Conservation (phyloP, 345 rosid genomes). For the Erucastrum elatum region DNA sequence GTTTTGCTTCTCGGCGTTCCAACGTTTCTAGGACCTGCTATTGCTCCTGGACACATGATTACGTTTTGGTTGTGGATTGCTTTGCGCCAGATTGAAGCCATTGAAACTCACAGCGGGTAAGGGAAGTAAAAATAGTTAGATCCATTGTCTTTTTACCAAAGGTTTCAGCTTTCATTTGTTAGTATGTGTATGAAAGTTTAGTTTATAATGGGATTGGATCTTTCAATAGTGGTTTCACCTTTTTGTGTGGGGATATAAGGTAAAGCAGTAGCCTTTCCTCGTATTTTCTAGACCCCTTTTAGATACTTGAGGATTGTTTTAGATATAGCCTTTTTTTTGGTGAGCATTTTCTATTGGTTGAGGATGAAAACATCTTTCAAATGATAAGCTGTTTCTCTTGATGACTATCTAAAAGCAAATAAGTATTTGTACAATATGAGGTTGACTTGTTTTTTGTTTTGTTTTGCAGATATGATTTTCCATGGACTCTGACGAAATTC, state of each 20-base stretch:
- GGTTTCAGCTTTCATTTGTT: not conserved
- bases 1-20: slow-evolving; percentile 75
- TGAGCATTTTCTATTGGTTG: not conserved
- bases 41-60: slow-evolving; percentile 80
- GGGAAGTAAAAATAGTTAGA: not conserved
- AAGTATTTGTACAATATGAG: not conserved
- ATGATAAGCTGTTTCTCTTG: not conserved
- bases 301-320: slow-evolving; percentile 18
- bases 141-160: not conserved
- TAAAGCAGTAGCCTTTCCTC: slow-evolving; percentile 25
- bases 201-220: not conserved
- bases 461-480: slow-evolving; percentile 63
- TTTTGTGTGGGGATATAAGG: slow-evolving; percentile 18
- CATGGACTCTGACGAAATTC: slow-evolving; percentile 67
- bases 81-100: slow-evolving; percentile 80
- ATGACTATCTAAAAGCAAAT: not conserved
- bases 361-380: not conserved
- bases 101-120: slow-evolving; percentile 86
- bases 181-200: not conserved
- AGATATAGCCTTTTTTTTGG: not conserved
- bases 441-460: not conserved
- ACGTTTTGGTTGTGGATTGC: slow-evolving; percentile 86
- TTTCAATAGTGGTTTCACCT: slow-evolving; percentile 14
- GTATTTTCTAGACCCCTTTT: slow-evolving; percentile 1
- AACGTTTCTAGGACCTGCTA: slow-evolving; percentile 75